phyloP scores from a whole-genome alignment of 2,329 filamentous ascomycete genomes.

The Nannizzia gypsea region DNA sequence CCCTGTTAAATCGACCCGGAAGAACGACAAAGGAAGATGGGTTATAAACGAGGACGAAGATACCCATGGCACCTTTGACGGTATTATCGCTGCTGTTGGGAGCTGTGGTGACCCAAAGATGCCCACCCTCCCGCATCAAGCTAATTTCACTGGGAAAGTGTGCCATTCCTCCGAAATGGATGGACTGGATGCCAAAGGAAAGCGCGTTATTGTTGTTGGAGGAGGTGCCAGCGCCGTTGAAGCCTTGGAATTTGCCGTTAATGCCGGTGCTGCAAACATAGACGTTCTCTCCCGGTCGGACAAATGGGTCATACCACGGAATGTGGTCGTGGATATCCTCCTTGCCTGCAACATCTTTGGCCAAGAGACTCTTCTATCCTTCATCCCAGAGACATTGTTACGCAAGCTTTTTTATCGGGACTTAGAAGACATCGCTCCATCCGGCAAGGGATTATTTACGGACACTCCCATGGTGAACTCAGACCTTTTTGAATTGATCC shows the following conservation, averaged over 20 bases:
- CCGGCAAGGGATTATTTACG: slow-evolving; percentile 62
- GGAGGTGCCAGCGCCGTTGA: slow-evolving; percentile 74
- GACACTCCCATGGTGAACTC: slow-evolving; percentile 83
- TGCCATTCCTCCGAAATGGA: slow-evolving; percentile 67
- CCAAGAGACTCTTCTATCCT: slow-evolving; percentile 61
- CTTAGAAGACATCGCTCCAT: slow-evolving; percentile 59
- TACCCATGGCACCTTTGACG: slow-evolving; percentile 61
- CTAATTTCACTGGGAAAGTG: slow-evolving; percentile 58
- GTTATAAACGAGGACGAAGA: slow-evolving; percentile 63
- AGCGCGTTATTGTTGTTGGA: slow-evolving; percentile 64
- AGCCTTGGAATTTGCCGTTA: slow-evolving; percentile 65
- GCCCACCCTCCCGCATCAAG: slow-evolving; percentile 57
- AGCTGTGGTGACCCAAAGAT: slow-evolving; percentile 70
- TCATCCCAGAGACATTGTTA: slow-evolving; percentile 65
- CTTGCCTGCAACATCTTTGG: slow-evolving; percentile 70
- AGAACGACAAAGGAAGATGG: slow-evolving; percentile 59
- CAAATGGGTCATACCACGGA: slow-evolving; percentile 80
- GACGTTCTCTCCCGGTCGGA: slow-evolving; percentile 65
- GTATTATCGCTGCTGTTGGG: slow-evolving; percentile 64
- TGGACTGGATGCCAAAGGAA: slow-evolving; percentile 58
- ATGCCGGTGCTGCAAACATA: slow-evolving; percentile 54
- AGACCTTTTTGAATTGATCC: slow-evolving; percentile 64
- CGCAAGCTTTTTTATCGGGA: slow-evolving; percentile 75
- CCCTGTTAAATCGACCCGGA: slow-evolving; percentile 56
- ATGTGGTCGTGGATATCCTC: slow-evolving; percentile 59